phyloP scores from a whole-genome alignment of 2,329 filamentous ascomycete species.

The Claviceps spartinae region DNA sequence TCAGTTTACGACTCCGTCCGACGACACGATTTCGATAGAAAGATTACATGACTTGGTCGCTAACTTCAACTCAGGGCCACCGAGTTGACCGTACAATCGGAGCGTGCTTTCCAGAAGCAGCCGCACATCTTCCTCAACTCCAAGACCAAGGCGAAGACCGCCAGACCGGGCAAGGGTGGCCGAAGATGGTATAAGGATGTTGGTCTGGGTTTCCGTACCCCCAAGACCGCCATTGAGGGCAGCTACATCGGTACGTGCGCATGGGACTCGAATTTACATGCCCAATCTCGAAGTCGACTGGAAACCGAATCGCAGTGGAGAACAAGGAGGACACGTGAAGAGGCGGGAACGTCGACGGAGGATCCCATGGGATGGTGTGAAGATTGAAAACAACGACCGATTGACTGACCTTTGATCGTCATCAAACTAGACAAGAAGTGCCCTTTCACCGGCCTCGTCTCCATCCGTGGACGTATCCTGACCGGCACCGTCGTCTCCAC shows the following conservation, averaged over 20 bases:
- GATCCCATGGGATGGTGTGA: background rate
- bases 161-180: conserved; percentile 78
- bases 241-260: conserved; percentile 87
- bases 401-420: background rate
- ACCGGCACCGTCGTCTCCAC: conserved; percentile 98
- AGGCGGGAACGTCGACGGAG: background rate
- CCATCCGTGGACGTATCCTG: conserved; percentile 99
- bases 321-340: background rate
- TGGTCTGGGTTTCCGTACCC: conserved; percentile 96
- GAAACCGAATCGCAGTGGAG: conserved; percentile 3
- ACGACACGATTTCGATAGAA: conserved; percentile 1
- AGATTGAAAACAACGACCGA: background rate
- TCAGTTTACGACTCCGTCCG: conserved; percentile 17
- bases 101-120: conserved; percentile 99
- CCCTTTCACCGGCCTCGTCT: conserved; percentile 98
- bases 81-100: conserved; percentile 98
- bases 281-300: conserved; percentile 3
- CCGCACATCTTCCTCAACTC: conserved; percentile 99
- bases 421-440: conserved; percentile 88
- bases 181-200: conserved; percentile 98
- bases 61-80: conserved; percentile 62
- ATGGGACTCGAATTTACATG: background rate
- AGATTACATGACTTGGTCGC: conserved; percentile 10
- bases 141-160: conserved; percentile 79
- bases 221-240: conserved; percentile 97